Conservation (phyloP, 495 filamentous ascomycete species). For the Lasiosphaeriaceae sp. region DNA sequence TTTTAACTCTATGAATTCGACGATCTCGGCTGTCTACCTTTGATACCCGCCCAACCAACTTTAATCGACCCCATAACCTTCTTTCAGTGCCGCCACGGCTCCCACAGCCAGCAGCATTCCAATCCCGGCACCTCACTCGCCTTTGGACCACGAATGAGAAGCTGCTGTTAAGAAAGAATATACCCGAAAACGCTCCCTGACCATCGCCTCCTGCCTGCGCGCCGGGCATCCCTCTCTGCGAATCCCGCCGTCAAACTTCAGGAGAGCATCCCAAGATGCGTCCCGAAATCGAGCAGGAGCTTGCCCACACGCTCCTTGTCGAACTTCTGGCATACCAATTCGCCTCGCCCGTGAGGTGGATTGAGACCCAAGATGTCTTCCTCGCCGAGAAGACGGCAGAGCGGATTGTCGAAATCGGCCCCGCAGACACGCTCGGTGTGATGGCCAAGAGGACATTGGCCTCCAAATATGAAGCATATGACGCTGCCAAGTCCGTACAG, state of each 20-base stretch:
- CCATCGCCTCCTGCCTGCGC: neutral
- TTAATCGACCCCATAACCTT: neutral
- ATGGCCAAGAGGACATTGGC: constrained; percentile 97
- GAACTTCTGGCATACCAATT: constrained; percentile 99
- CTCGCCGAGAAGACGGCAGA: constrained; percentile 93
- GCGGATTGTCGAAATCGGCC: constrained; percentile 95
- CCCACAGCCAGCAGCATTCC: neutral
- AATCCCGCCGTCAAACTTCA: neutral
- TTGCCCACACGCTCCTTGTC: constrained; percentile 93
- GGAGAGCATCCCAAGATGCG: constrained; percentile 63
- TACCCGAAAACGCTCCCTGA: neutral
- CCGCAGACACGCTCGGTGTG: constrained; percentile 93
- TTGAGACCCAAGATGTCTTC: constrained; percentile 99
- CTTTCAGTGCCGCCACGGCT: neutral
- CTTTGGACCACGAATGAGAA: neutral
- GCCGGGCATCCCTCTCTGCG: neutral
- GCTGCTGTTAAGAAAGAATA: constrained; percentile 1
- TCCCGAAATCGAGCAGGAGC: constrained; percentile 97
- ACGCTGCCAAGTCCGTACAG: constrained; percentile 91
- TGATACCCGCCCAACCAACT: constrained; percentile 7
- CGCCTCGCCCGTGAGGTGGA: constrained; percentile 97
- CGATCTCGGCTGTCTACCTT: neutral
- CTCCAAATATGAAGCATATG: constrained; percentile 98
- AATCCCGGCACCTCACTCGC: too few species aligned
- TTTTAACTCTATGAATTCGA: neutral